phyloP scores from a whole-genome alignment of 805 yeast species.

The Kodamaea kaohsiungensis region DNA sequence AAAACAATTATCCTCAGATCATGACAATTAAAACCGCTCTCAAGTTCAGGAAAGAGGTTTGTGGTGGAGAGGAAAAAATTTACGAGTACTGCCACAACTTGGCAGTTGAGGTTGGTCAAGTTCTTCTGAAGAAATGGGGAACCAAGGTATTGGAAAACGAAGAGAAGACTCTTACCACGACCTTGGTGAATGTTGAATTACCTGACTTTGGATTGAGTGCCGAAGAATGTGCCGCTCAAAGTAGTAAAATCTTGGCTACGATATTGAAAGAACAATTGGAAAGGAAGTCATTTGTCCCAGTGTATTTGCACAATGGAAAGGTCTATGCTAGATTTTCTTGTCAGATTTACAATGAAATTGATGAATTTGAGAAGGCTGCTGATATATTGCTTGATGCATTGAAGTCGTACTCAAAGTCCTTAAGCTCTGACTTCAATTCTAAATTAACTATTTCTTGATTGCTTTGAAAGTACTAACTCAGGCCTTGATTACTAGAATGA shows the following conservation, averaged over 20 bases:
- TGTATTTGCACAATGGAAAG: slow-evolving; percentile 37
- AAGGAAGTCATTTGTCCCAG: slow-evolving; percentile 50
- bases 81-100: slow-evolving; percentile 47
- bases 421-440: neutral
- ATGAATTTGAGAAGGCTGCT: slow-evolving; percentile 53
- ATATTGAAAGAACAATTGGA: slow-evolving; percentile 4
- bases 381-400: slow-evolving; percentile 31
- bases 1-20: slow-evolving; percentile 36
- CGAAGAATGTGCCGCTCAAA: slow-evolving; percentile 9
- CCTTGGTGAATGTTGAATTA: slow-evolving; percentile 46
- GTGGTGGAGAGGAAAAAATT: slow-evolving; percentile 63
- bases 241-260: neutral
- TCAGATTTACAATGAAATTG: slow-evolving; percentile 59
- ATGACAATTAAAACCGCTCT: slow-evolving; percentile 48
- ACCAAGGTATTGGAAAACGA: slow-evolving; percentile 37
- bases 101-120: slow-evolving; percentile 43
- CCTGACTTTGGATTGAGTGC: slow-evolving; percentile 25
- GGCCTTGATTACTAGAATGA: too few relatives aligned
- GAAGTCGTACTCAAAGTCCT: neutral
- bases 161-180: slow-evolving; percentile 34
- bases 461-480: too few relatives aligned
- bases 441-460: neutral
- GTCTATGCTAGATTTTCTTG: slow-evolving; percentile 51
- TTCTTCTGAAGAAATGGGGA: slow-evolving; percentile 41
- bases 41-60: slow-evolving; percentile 49